phyloP scores from a whole-genome alignment of 768 basidiomycete species.

The Auriscalpium microsporum region DNA sequence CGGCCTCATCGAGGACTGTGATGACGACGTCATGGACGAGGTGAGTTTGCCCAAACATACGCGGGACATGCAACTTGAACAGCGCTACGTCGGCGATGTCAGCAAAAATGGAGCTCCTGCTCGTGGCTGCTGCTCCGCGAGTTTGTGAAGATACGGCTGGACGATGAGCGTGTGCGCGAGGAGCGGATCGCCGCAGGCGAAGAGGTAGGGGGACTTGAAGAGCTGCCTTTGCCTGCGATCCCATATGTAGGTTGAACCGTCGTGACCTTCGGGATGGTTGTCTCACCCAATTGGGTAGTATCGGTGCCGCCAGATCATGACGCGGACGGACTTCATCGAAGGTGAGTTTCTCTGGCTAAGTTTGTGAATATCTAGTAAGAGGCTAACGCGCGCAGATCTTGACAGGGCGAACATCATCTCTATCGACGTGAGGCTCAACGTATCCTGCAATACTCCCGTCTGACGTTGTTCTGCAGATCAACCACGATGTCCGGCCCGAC shows the following conservation, averaged over 20 bases:
- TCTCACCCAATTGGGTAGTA: slow-evolving; percentile 32
- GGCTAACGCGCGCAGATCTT: slow-evolving; percentile 33
- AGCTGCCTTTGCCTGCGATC: slow-evolving; percentile 52
- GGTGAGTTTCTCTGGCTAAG: slow-evolving; percentile 31
- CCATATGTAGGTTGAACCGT: slow-evolving; percentile 39
- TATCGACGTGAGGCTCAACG: slow-evolving; percentile 52
- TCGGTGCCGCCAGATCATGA: slow-evolving; percentile 75
- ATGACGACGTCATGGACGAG: slow-evolving; percentile 88
- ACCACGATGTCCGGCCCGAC: slow-evolving; percentile 74
- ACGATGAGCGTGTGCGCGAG: slow-evolving; percentile 37
- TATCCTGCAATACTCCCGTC: background rate
- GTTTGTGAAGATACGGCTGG: slow-evolving; percentile 54
- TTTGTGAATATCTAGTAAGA: background rate
- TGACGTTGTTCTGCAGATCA: slow-evolving; percentile 36
- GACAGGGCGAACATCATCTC: slow-evolving; percentile 67
- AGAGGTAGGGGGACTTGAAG: slow-evolving; percentile 25
- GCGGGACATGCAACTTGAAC: slow-evolving; percentile 8
- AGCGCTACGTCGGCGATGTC: background rate
- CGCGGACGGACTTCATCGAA: slow-evolving; percentile 74
- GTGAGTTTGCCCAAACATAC: slow-evolving; percentile 29
- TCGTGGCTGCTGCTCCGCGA: slow-evolving; percentile 72
- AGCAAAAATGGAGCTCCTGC: slow-evolving; percentile 80
- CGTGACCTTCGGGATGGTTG: background rate
- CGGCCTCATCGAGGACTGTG: slow-evolving; percentile 73
- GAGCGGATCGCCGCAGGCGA: slow-evolving; percentile 31